Evolutionary conservation across 345 rosid species (phyloP).

Genomic region (Eutrema yunnanense): DNA sequence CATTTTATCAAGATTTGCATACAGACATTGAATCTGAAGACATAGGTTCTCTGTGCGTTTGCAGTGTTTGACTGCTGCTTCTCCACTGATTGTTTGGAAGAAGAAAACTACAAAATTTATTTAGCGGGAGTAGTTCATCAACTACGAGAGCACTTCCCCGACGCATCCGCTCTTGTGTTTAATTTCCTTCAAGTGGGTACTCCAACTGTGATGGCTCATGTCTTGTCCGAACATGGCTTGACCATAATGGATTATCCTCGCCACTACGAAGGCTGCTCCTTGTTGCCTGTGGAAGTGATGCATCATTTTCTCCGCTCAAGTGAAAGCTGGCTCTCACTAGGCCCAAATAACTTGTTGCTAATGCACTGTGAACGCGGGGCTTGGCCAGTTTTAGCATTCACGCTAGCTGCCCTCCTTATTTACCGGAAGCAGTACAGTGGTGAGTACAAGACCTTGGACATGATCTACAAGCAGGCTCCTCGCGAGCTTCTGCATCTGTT

Average conservation of each 20-base stretch:
- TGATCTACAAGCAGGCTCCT: constrained; percentile 91
- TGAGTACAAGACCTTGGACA: constrained; percentile 82
- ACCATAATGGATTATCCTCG: constrained; percentile 97
- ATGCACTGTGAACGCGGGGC: constrained; percentile 93
- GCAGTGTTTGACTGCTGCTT: constrained; percentile 92
- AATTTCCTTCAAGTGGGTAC: constrained; percentile 78
- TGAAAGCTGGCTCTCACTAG: constrained; percentile 95
- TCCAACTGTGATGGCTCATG: constrained; percentile 47
- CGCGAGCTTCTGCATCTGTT: constrained; percentile 73
- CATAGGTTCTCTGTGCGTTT: background rate
- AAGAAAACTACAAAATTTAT: constrained; percentile 53
- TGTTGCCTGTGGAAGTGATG: constrained; percentile 74
- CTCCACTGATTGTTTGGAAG: constrained; percentile 58
- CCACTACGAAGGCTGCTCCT: constrained; percentile 85
- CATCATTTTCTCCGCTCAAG: constrained; percentile 90
- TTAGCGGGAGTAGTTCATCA: constrained; percentile 61
- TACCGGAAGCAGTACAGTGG: constrained; percentile 81
- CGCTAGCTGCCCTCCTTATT: constrained; percentile 74
- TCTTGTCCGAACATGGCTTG: constrained; percentile 65
- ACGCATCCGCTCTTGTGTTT: constrained; percentile 75
- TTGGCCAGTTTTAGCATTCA: constrained; percentile 85
- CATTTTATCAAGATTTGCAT: background rate
- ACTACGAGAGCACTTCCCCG: constrained; percentile 66
- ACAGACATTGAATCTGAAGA: constrained; percentile 2
- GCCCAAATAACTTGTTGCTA: constrained; percentile 60